Evolutionary conservation across 176 grass and related monocot genomes (phyloP).

Genomic region (Panicum miliaceum): DNA sequence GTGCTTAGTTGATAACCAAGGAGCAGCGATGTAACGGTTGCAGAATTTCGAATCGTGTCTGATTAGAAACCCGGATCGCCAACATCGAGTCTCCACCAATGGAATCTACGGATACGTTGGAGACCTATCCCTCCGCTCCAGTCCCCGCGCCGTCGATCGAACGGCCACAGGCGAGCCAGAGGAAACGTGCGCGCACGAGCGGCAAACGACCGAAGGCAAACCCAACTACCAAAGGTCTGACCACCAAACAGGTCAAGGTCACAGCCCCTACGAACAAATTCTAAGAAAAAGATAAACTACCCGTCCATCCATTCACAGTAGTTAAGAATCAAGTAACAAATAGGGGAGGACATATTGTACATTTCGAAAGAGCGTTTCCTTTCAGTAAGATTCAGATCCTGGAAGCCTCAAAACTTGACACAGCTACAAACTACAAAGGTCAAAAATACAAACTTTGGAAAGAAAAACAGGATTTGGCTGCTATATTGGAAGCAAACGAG

Average conservation of each 20-base stretch:
- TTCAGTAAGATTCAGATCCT: slow-evolving; percentile 16
- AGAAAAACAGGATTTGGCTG: slow-evolving; percentile 11
- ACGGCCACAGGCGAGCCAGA: slow-evolving; percentile 7
- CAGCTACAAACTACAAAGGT: slow-evolving; percentile 34
- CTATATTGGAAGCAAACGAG: neutral
- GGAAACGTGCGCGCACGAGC: slow-evolving; percentile 27
- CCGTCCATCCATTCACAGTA: neutral
- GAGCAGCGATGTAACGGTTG: too few species aligned
- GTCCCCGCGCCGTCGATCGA: neutral
- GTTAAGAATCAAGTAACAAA: neutral
- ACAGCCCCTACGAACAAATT: too few species aligned
- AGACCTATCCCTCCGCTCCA: slow-evolving; percentile 7
- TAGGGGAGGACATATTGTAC: neutral
- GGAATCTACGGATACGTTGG: too few species aligned
- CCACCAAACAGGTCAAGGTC: neutral
- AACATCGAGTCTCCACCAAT: too few species aligned
- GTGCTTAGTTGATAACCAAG: too few species aligned
- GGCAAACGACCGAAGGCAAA: neutral
- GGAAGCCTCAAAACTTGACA: neutral
- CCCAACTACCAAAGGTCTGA: neutral
- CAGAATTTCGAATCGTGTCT: too few species aligned
- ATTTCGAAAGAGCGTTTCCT: neutral
- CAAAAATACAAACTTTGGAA: slow-evolving; percentile 20
- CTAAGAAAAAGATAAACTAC: neutral
- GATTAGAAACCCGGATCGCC: too few species aligned